Evolutionary conservation across 257 asterid genomes (phyloP).

Genomic region (Penstemon newberryi): DNA sequence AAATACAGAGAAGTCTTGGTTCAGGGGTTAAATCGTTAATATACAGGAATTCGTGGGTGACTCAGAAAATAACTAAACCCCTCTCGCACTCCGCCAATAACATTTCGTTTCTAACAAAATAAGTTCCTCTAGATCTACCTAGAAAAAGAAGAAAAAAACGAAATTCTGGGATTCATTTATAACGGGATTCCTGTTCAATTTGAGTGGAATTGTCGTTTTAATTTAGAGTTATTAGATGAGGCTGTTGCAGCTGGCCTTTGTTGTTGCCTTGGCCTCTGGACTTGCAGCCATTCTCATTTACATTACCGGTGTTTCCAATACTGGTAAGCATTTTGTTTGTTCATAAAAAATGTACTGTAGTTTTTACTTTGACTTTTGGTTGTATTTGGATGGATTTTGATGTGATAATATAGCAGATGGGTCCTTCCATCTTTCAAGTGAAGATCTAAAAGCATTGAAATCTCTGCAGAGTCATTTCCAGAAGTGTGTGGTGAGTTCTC

Average conservation of each 20-base stretch:
- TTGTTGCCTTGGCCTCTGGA: slow-evolving; percentile 72
- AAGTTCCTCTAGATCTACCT: too few species aligned
- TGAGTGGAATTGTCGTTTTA: neutral
- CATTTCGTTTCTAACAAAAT: neutral
- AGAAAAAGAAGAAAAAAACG: too few species aligned
- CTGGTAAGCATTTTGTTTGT: slow-evolving; percentile 31
- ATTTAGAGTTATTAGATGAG: slow-evolving; percentile 47
- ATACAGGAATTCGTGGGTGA: neutral
- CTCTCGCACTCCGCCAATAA: neutral
- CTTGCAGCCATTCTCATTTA: slow-evolving; percentile 65
- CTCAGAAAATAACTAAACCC: neutral
- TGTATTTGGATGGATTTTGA: neutral
- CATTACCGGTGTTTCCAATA: slow-evolving; percentile 58
- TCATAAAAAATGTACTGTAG: neutral
- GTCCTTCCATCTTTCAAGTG: slow-evolving; percentile 42
- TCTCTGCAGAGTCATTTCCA: slow-evolving; percentile 59
- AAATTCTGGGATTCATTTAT: too few species aligned
- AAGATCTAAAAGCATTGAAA: slow-evolving; percentile 68
- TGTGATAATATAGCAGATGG: slow-evolving; percentile 43
- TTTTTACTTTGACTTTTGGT: slow-evolving; percentile 5
- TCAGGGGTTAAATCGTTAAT: neutral
- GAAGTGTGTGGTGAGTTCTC: slow-evolving; percentile 79
- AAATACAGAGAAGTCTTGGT: neutral
- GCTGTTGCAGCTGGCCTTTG: slow-evolving; percentile 61
- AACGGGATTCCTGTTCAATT: neutral